phyloP scores from a whole-genome alignment of 2,329 filamentous ascomycete species.

The Hymenoscyphus fraxineus region DNA sequence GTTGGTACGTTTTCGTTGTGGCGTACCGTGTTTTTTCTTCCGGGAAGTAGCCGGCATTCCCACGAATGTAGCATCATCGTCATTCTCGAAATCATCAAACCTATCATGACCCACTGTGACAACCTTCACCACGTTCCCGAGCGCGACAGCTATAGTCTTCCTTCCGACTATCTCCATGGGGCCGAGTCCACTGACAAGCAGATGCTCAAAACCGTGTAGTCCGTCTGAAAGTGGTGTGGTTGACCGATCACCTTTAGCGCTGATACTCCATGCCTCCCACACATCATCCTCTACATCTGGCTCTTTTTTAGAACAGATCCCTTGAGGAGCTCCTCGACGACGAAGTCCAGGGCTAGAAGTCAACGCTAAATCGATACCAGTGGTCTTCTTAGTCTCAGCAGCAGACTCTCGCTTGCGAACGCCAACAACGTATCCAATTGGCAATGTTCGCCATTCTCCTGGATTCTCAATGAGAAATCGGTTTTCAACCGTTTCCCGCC shows the following conservation, averaged over 20 bases:
- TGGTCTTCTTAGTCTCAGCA: background rate
- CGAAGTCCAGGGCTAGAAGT: constrained; percentile 16
- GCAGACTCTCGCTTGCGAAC: constrained; percentile 47
- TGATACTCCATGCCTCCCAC: constrained; percentile 54
- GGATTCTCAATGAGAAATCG: constrained; percentile 56
- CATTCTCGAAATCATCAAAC: constrained; percentile 44
- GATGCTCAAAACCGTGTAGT: constrained; percentile 38
- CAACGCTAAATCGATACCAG: background rate
- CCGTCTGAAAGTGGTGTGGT: constrained; percentile 22
- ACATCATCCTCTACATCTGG: constrained; percentile 25
- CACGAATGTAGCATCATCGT: constrained; percentile 26
- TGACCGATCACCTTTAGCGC: constrained; percentile 39
- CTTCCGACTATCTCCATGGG: constrained; percentile 61
- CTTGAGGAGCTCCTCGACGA: constrained; percentile 12
- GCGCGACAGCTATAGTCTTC: constrained; percentile 63
- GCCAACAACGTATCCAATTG: constrained; percentile 59
- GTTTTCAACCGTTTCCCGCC: constrained; percentile 49
- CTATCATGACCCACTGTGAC: constrained; percentile 63
- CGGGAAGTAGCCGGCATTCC: constrained; percentile 24
- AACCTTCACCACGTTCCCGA: constrained; percentile 71
- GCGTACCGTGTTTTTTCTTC: constrained; percentile 19
- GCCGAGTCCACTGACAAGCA: constrained; percentile 64
- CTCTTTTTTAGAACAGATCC: background rate
- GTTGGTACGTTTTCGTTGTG: constrained; percentile 9
- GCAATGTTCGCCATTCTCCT: constrained; percentile 61